Base-by-base conservation (phyloP, 768 basidiomycete genomes). In the Clavaria fumosa region DNA sequence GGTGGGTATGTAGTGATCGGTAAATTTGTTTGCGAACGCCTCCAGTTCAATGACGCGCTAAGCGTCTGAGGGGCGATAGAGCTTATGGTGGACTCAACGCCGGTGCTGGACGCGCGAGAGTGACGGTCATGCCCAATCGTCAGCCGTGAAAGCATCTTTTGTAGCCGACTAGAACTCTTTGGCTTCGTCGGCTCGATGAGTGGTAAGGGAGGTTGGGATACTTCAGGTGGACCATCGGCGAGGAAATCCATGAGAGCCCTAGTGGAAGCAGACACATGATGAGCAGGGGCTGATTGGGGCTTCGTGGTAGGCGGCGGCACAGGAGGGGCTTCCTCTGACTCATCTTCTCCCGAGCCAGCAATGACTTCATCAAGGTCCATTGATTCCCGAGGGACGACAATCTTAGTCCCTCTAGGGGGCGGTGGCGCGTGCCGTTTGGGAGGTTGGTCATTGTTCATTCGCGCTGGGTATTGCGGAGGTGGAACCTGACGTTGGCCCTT, bases 61-160 rank as follows among this genome's bases (percentile, higher is more conserved):
- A 62, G 28, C n/a, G n/a, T n/a, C n/a, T n/a, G n/a, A n/a, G n/a
- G n/a, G n/a, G n/a, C n/a, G n/a, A n/a, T n/a, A n/a, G n/a, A n/a
- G n/a, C n/a, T n/a, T 53, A 45, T 49, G 57, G 26, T 9, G 9
- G 26, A 28, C 9, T 14, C 14, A 28, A 28, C 14, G 9, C 26
- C 26, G 14, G 9, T 9, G 26, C 14, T 9, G 26, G 26, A 28
- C 9, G 26, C 9, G 9, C 37, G 37, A 31, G 23, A 20, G 23
- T 28, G 40, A 52, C 48, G 52, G 31, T 47, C 43, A 45, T 61
- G 57, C 19, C 67, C 66, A 44, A 72, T 59, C 24, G 71, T 76
- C 19, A 88, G 61, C 47, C 74, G 78, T 14, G 83, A 85, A 47
- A 90, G 80, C 75, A 90, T 85, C 44, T 75, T 70, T 54, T 79